Percentiles rank a stretch among this genome's conserved stretches.
Conservation (phyloP, 2,329 filamentous ascomycete species). For the Pezicula radicicola region DNA sequence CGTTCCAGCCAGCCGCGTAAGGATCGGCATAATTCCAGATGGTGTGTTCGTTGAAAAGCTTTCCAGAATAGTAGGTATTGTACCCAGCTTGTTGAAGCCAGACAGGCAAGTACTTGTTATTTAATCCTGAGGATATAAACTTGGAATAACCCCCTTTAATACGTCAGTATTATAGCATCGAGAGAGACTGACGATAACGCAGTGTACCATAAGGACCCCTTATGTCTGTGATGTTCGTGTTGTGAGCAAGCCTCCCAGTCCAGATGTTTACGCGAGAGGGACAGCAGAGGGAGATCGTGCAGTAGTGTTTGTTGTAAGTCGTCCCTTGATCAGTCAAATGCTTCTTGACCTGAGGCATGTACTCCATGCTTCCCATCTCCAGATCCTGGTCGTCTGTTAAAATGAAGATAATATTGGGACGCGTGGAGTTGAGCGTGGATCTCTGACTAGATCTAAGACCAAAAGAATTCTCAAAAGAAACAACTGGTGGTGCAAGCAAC, state of each 20-base stretch:
- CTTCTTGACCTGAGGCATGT: slow-evolving; percentile 52
- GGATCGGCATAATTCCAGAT: slow-evolving; percentile 59
- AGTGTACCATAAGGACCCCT: slow-evolving; percentile 45
- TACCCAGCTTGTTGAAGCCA: slow-evolving; percentile 71
- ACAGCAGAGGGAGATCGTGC: slow-evolving; percentile 60
- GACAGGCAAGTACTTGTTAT: slow-evolving; percentile 65
- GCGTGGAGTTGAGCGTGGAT: too few species aligned
- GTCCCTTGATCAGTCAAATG: slow-evolving; percentile 54
- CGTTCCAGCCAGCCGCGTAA: slow-evolving; percentile 54
- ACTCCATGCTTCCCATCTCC: slow-evolving; percentile 54
- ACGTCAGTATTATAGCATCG: too few species aligned
- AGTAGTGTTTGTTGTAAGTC: slow-evolving; percentile 55
- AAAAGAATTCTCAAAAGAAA: too few species aligned
- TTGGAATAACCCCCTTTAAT: slow-evolving; percentile 56
- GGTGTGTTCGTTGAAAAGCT: slow-evolving; percentile 64
- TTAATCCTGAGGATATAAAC: slow-evolving; percentile 61
- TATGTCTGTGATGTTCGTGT: slow-evolving; percentile 56
- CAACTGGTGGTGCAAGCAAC: too few species aligned
- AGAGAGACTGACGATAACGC: too few species aligned
- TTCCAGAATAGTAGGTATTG: slow-evolving; percentile 69
- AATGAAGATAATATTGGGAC: slow-evolving; percentile 61
- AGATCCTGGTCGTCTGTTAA: slow-evolving; percentile 65
- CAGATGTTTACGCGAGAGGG: slow-evolving; percentile 58
- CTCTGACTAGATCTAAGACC: too few species aligned
- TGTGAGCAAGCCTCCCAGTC: slow-evolving; percentile 61